Evolutionary conservation across 441 rosid species (phyloP), one percentile per base, ranked within the genome.

Genomic region (Hura crepitans): DNA sequence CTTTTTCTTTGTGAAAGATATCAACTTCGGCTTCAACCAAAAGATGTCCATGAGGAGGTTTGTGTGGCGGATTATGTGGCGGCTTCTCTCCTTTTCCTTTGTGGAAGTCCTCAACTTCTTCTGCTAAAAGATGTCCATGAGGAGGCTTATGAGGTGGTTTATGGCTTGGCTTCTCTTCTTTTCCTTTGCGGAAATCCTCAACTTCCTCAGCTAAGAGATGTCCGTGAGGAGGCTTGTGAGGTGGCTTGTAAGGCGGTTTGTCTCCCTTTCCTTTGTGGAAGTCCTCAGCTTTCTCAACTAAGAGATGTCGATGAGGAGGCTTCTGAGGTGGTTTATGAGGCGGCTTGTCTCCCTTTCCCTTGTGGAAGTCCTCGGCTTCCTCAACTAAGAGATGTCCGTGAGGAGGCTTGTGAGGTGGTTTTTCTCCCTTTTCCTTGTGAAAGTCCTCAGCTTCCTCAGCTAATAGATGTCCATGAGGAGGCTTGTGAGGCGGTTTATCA

Each of bases 401-500:
- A 0, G 68, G 77, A 14, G 70, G 77, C 65, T 62, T 69, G 69
- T 74, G 69, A 2, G 77, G 77, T 12, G 68, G 76, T 43, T 72
- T 72, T 17, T 65, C 46, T 45, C 65, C 65, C 58, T 59, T 70
- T 15, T 25, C 56, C 12, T 65, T 28, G 51, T 37, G 30, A 6
- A 15, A 10, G 27, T 62, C 33, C 18, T 55, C 59, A 1, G 6
- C 37, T 33, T 61, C 65, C 49, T 61, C 65, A n/a, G 49, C 65
- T 27, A 61, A 61, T 15, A 61, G 4, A n/a, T 43, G 74, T 20
- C 64, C 63, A 11, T 68, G 58, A 2, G 65, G 37, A 33, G 75
- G 79, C 31, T 63, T 27, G 20, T 47, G 75, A 3, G 37, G 37
- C 6, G 66, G 62, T 46, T 37, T 58, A 13, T 66, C 66, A 13